Evolutionary conservation across 169 alveolate species (phyloP).

Genomic region (Besnoitia besnoiti): DNA sequence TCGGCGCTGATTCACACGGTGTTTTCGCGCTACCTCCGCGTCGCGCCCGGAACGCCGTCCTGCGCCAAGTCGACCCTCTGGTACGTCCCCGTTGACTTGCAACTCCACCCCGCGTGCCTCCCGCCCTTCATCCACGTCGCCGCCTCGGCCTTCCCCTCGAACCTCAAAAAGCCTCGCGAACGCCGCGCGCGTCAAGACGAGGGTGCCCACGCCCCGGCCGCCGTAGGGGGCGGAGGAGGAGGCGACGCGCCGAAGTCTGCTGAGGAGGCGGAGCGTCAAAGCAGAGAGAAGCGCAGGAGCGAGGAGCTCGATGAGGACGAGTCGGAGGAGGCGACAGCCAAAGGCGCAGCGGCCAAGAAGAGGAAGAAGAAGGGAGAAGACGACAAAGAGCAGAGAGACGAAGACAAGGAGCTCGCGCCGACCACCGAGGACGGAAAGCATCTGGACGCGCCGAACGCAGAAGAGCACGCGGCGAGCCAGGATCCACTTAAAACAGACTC

Average conservation of each 20-base stretch:
- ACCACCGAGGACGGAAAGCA: neutral
- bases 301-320: neutral
- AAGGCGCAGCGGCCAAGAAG: neutral
- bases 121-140: slow-evolving; percentile 3
- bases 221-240: neutral
- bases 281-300: neutral
- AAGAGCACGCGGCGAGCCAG: neutral
- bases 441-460: neutral
- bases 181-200: neutral
- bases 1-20: neutral
- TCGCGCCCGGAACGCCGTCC: slow-evolving; percentile 12
- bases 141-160: neutral
- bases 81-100: slow-evolving; percentile 12
- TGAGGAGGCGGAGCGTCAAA: neutral
- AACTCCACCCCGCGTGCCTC: slow-evolving; percentile 33
- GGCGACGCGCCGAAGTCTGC: neutral
- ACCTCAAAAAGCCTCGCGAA: neutral
- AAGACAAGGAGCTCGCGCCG: neutral
- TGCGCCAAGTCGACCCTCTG: neutral
- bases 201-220: neutral
- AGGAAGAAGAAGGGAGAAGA: neutral
- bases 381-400: neutral
- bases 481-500: too few relatives aligned
- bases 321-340: neutral
- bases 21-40: slow-evolving; percentile 24